These are phyloP conservation scores for Mycena rebaudengoi DNA, from an alignment of 768 basidiomycete species.

Conservation along the genomic window DNA sequence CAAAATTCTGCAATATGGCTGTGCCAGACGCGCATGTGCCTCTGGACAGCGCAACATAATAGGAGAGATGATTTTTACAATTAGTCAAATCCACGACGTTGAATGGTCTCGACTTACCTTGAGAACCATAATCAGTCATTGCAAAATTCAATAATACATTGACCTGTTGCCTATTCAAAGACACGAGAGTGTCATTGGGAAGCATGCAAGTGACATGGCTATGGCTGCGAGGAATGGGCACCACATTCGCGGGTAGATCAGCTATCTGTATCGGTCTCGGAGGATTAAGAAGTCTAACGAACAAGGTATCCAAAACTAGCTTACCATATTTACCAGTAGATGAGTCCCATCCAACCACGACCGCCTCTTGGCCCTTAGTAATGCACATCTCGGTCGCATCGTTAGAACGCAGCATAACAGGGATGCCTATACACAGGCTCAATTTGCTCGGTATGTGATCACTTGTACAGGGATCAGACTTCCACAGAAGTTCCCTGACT, in stretches of 20 bases:
- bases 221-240: conserved; percentile 27
- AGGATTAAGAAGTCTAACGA: conserved; percentile 38
- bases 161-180: neutral
- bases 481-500: conserved; percentile 32
- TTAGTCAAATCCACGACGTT: conserved; percentile 27
- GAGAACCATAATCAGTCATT: neutral
- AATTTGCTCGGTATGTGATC: conserved; percentile 38
- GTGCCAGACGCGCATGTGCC: conserved; percentile 30
- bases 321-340: neutral
- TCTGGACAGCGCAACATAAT: conserved; percentile 42
- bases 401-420: conserved; percentile 16
- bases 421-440: conserved; percentile 39
- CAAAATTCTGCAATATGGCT: conserved; percentile 36
- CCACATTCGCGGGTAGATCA: conserved; percentile 41
- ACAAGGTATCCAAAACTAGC: neutral
- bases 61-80: conserved; percentile 32
- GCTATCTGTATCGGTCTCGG: conserved; percentile 31
- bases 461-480: conserved; percentile 30
- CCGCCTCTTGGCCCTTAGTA: conserved; percentile 43
- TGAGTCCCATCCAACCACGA: conserved; percentile 34
- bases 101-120: neutral
- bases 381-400: conserved; percentile 32
- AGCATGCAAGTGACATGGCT: neutral
- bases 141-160: neutral
- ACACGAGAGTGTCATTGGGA: neutral